Evolutionary conservation across 441 rosid species (phyloP), one percentile per base, ranked within the genome.

Genomic region (Gossypium laxum): DNA sequence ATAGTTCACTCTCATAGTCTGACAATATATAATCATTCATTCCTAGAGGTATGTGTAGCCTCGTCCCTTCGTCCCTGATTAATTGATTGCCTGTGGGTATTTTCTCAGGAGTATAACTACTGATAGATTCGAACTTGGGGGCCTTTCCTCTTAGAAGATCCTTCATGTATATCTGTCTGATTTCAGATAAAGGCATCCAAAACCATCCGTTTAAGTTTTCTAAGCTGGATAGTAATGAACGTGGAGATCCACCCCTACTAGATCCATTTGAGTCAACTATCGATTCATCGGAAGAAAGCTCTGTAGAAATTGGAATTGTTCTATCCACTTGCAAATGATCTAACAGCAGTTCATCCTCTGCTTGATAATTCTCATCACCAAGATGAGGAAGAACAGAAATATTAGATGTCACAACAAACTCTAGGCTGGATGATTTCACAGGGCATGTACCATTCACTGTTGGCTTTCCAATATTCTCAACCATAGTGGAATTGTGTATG

Each of bases 1-100:
- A 92, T 73, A 92, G 84, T 80, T 94, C 99, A 56, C 89, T 91
- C 74, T 94, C 99, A 76, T 85, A 86, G 79, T 90, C 98, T 8
- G 94, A 88, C 76, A 94, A 84, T 7, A 94, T 73, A 71, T 81
- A 82, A 50, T 81, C 72, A 72, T 84, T 87, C 28, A 76, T 82
- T 71, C 81, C 87, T 58, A 92, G 73, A 52, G 94, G 93, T 57
- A 92, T 76, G 78, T 85, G 98, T 51, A 92, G 78, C 86, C 97
- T 86, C 72, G 84, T 77, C 8, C 87, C 82, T 90, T 94, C 99
- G 76, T 92, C 96, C 4, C 69, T 83, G 69, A 92, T 87, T 71
- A 92, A 69, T 64, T 81, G 85, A 71, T 80, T 72, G 51, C 80
- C 87, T 15, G 81, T 71, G 62, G 85, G 76, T 67, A 90, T 60